Evolutionary conservation across 192 early-diverging fungal species (phyloP).

Genomic region (Entomortierella chlamydospora): DNA sequence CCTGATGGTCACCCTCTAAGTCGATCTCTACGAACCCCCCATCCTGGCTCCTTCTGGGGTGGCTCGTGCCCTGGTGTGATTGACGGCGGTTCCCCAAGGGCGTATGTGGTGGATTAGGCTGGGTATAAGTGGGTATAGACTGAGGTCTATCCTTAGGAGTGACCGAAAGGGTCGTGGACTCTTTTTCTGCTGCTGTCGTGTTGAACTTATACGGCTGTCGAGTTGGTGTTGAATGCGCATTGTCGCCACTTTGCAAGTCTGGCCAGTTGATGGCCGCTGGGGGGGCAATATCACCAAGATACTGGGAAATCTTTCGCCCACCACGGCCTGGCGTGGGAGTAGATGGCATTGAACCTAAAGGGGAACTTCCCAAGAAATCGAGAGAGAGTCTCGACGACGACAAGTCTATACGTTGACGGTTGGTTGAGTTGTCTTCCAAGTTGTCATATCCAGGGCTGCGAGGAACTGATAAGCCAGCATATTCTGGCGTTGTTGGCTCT

Average conservation of each 20-base stretch:
- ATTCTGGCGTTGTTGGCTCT: constrained; percentile 1
- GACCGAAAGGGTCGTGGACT: constrained; percentile 25
- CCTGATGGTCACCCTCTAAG: constrained; percentile 27
- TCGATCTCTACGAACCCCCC: constrained; percentile 23
- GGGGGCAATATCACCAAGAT: background rate
- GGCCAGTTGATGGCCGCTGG: constrained; percentile 13
- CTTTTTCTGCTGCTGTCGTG: background rate
- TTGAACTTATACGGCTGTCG: constrained; percentile 3
- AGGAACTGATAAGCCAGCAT: background rate
- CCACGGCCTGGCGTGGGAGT: constrained; percentile 25
- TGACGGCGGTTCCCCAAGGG: background rate
- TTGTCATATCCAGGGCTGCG: background rate
- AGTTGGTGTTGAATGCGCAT: constrained; percentile 11
- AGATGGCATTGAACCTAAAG: constrained; percentile 27
- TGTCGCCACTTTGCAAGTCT: background rate
- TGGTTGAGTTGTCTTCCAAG: constrained; percentile 14
- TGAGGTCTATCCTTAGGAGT: constrained; percentile 23
- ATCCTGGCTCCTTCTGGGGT: background rate
- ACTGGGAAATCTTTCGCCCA: background rate
- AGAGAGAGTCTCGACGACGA: constrained; percentile 19
- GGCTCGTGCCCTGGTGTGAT: background rate
- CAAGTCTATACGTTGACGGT: constrained; percentile 23
- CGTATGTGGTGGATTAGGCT: background rate
- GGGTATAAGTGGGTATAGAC: constrained; percentile 15
- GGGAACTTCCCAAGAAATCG: constrained; percentile 12